phyloP scores from a whole-genome alignment of 2,329 filamentous ascomycete genomes.

The Pyrenophora seminiperda region DNA sequence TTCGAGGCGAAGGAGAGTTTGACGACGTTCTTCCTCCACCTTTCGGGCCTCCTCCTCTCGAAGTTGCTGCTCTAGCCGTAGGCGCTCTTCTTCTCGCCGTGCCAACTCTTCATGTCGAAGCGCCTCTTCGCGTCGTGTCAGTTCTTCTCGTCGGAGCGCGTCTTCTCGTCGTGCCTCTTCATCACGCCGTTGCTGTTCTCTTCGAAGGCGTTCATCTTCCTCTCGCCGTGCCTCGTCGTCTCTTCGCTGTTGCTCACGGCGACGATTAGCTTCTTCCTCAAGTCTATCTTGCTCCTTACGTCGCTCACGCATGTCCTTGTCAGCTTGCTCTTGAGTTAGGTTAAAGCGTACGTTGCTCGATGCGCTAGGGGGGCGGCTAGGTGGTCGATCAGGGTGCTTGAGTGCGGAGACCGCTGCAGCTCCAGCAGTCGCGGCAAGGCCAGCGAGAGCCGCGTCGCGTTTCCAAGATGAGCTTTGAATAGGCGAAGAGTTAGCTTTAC shows the following conservation, averaged over 20 bases:
- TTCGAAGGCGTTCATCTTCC: constrained; percentile 32
- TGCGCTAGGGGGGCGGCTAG: constrained; percentile 33
- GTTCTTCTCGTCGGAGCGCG: constrained; percentile 27
- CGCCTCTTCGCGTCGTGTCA: constrained; percentile 24
- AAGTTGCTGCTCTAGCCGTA: constrained; percentile 27
- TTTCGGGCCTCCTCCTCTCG: constrained; percentile 22
- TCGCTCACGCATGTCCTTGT: constrained; percentile 52
- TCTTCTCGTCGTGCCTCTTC: constrained; percentile 29
- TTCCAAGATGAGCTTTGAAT: constrained; percentile 47
- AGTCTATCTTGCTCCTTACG: constrained; percentile 40
- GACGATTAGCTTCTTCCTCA: constrained; percentile 33
- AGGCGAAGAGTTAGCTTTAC: constrained; percentile 56
- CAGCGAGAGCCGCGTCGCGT: constrained; percentile 53
- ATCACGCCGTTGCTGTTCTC: constrained; percentile 27
- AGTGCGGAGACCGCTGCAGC: constrained; percentile 47
- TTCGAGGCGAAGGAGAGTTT: constrained; percentile 5
- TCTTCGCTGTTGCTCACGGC: constrained; percentile 25
- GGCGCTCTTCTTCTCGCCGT: constrained; percentile 31
- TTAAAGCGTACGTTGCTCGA: constrained; percentile 61
- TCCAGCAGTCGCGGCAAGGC: constrained; percentile 51
- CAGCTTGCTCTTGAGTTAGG: constrained; percentile 61
- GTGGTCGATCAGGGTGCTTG: constrained; percentile 19
- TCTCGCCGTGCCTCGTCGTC: constrained; percentile 32
- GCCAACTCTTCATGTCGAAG: constrained; percentile 22
- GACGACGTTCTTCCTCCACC: constrained; percentile 6